These are phyloP conservation scores for Postia placenta DNA, from an alignment of 768 basidiomycete species.

Conservation along the genomic window DNA sequence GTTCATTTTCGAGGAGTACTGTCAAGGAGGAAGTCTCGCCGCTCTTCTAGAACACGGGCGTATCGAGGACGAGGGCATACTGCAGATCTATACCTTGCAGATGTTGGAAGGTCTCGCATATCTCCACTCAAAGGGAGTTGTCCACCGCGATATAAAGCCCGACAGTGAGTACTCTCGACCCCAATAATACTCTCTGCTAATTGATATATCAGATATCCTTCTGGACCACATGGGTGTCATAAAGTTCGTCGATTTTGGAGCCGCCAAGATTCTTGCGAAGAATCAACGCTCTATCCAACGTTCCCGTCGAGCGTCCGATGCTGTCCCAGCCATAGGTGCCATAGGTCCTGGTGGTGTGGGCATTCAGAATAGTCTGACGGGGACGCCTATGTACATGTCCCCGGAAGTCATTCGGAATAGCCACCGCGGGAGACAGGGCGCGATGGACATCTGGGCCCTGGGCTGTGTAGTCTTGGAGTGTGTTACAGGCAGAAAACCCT, in stretches of 20 bases:
- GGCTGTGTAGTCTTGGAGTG: conserved; percentile 98
- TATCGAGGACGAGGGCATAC: conserved; percentile 94
- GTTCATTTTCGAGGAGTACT: conserved; percentile 98
- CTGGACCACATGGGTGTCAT: conserved; percentile 86
- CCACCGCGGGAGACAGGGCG: conserved; percentile 78
- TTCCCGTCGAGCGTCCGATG: conserved; percentile 52
- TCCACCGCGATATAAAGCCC: conserved; percentile 97
- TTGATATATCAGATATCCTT: conserved; percentile 66
- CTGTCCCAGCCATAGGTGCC: conserved; percentile 27
- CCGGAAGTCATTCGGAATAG: conserved; percentile 98
- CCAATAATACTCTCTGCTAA: neutral
- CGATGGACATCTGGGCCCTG: conserved; percentile 98
- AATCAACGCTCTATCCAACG: conserved; percentile 77
- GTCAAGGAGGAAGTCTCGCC: conserved; percentile 91
- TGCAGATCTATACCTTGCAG: conserved; percentile 94
- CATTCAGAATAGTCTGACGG: conserved; percentile 84
- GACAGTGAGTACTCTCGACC: conserved; percentile 65
- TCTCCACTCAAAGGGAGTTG: conserved; percentile 86
- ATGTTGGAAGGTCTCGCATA: conserved; percentile 94
- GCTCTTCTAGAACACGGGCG: conserved; percentile 86
- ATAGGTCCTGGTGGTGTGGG: conserved; percentile 34
- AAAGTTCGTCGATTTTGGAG: conserved; percentile 97
- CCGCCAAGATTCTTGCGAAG: conserved; percentile 92
- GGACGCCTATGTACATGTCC: conserved; percentile 99
- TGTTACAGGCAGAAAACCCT: conserved; percentile 94